Evolutionary conservation across 176 grass and related monocot genomes (phyloP).

Genomic region (Zoysia japonica): DNA sequence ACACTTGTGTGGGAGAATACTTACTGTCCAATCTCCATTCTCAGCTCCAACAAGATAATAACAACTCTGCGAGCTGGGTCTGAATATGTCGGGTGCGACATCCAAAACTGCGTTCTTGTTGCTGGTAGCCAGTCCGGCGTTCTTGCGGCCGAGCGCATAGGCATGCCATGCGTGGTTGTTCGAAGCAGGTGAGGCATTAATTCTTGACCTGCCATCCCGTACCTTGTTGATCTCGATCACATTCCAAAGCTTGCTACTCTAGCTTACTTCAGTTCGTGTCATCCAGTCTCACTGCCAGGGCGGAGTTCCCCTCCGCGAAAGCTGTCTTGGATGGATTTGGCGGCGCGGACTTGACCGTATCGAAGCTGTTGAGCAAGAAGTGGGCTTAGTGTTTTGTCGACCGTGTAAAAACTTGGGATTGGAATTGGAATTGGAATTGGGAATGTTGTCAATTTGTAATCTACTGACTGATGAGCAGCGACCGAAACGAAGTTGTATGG

Average conservation of each 20-base stretch:
- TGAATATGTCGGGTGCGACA: slow-evolving; percentile 51
- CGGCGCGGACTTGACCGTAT: slow-evolving; percentile 64
- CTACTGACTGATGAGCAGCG: too few relatives aligned
- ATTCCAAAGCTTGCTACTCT: not conserved
- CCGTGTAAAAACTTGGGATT: not conserved
- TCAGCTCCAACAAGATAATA: slow-evolving; percentile 73
- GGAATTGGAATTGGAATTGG: not conserved
- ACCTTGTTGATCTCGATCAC: not conserved
- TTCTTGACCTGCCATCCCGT: not conserved
- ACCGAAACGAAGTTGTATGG: not conserved
- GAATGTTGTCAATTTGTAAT: not conserved
- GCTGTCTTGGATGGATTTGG: slow-evolving; percentile 81
- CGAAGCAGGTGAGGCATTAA: slow-evolving; percentile 56
- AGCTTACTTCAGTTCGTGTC: not conserved
- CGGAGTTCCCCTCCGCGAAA: slow-evolving; percentile 77
- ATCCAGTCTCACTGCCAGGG: slow-evolving; percentile 66
- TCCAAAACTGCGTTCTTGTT: slow-evolving; percentile 69
- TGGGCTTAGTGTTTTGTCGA: slow-evolving; percentile 27
- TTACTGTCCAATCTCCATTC: not conserved
- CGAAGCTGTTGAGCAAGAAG: slow-evolving; percentile 63
- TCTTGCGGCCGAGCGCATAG: slow-evolving; percentile 62
- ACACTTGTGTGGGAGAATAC: not conserved
- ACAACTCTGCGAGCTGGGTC: slow-evolving; percentile 60
- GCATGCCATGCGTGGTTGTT: slow-evolving; percentile 77
- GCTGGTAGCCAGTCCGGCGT: slow-evolving; percentile 63